Evolutionary conservation across 2,329 filamentous ascomycete genomes (phyloP), one percentile per base, ranked within the genome.

Genomic region (Oidium heveae): DNA sequence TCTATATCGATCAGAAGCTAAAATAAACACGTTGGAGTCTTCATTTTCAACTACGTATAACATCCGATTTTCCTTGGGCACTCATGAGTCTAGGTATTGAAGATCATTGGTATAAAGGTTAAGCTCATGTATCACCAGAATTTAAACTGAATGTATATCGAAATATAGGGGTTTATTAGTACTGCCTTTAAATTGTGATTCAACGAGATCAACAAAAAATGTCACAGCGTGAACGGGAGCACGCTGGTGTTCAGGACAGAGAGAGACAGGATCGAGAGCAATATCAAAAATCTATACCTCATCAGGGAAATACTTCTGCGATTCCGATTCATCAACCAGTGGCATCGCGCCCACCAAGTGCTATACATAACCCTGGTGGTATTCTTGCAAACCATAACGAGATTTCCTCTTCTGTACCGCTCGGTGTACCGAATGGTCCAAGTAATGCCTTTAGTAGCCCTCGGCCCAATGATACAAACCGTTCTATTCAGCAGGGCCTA

Each of bases 241-340:
- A 55, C 53, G 69, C 71, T 47, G 66, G 79, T 58, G 74, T 79
- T 61, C 62, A 63, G 51, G 63, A 65, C 43, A 58, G 76, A 59
- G 79, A 85, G 59, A 71, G 75, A 60, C 73, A 75, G 59, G 71
- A 76, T 56, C 73, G 76, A 64, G 79, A 82, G 46, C 75, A 78
- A 53, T 80, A 79, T 63, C 82, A 80, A 61, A 75, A 77, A 20
- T 65, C 67, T 53, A 76, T 84, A 57, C 79, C 82, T 28, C 86
- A 91, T 64, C 88, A 95, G 67, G 91, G 83, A 68, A 88, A 85
- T 64, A 81, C 85, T 41, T 86, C 83, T 56, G 86, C 88, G 2
- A 85, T 94, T 55, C 86, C 88, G 55, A 82, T 96, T 62, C 89
- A 96, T 68, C 89, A 96, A 67, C 89, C 89, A 5, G 87, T 95